Conservation (phyloP, 306 rosid genomes). For the Prunus padus region DNA sequence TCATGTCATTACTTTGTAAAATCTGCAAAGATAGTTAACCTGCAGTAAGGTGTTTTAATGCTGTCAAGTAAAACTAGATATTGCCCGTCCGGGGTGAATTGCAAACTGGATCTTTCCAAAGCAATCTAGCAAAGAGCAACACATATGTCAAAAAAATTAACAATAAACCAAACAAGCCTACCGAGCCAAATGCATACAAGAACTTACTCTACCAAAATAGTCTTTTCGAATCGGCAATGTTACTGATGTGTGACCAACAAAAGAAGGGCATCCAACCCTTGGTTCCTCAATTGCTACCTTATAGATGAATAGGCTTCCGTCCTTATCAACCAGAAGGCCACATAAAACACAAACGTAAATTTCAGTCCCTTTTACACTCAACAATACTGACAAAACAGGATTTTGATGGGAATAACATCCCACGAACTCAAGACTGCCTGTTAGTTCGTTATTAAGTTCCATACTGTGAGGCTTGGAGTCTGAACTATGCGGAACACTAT, state of each 20-base stretch:
- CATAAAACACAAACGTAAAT: constrained; percentile 63
- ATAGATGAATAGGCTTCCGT: constrained; percentile 60
- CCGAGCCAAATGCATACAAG: not conserved
- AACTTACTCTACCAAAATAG: constrained; percentile 59
- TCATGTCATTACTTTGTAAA: constrained; percentile 20
- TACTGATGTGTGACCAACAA: constrained; percentile 59
- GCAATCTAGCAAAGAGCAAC: constrained; percentile 41
- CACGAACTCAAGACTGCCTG: constrained; percentile 47
- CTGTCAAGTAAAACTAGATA: constrained; percentile 64
- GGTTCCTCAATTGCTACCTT: constrained; percentile 51
- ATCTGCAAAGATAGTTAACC: constrained; percentile 46
- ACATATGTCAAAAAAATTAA: not conserved
- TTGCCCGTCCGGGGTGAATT: constrained; percentile 71
- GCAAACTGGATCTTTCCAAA: constrained; percentile 64
- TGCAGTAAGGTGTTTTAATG: constrained; percentile 78
- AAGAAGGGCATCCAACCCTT: constrained; percentile 62
- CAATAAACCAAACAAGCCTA: constrained; percentile 8
- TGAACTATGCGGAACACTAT: constrained; percentile 35
- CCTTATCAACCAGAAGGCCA: constrained; percentile 45
- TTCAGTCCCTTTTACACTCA: constrained; percentile 50
- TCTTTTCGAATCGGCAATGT: constrained; percentile 52
- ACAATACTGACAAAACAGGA: constrained; percentile 60
- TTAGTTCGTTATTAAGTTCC: constrained; percentile 41
- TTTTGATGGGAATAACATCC: constrained; percentile 75
- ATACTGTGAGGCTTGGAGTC: constrained; percentile 32